These are phyloP conservation scores for Fusarium caatingaense DNA, from an alignment of 2,329 filamentous ascomycete genomes.

Conservation along the genomic window DNA sequence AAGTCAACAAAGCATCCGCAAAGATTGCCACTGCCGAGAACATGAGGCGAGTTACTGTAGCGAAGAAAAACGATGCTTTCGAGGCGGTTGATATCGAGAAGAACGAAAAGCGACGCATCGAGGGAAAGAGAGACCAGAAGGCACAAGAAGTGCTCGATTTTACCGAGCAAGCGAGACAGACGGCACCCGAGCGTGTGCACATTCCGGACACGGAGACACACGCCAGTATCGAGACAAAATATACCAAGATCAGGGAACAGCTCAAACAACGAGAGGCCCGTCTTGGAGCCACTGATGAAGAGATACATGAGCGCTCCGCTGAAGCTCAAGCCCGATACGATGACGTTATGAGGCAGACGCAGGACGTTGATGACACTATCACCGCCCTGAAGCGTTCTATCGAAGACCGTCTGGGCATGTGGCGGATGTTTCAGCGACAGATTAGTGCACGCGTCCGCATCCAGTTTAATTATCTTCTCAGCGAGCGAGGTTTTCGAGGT, in stretches of 20 bases:
- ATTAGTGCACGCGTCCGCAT: slow-evolving; percentile 89
- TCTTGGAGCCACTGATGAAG: slow-evolving; percentile 71
- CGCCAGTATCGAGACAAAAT: slow-evolving; percentile 65
- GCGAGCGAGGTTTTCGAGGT: slow-evolving; percentile 89
- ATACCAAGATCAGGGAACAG: slow-evolving; percentile 66
- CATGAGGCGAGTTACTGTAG: slow-evolving; percentile 64
- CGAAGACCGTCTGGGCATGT: slow-evolving; percentile 76
- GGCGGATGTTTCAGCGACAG: slow-evolving; percentile 82
- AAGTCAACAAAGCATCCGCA: slow-evolving; percentile 65
- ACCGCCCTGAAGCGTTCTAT: slow-evolving; percentile 68
- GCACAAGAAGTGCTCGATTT: slow-evolving; percentile 63
- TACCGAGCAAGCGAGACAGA: slow-evolving; percentile 63
- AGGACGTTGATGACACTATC: slow-evolving; percentile 56
- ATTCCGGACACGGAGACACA: slow-evolving; percentile 74
- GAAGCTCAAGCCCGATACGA: slow-evolving; percentile 57
- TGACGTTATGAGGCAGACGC: slow-evolving; percentile 56
- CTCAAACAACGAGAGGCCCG: slow-evolving; percentile 67
- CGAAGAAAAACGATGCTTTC: slow-evolving; percentile 71
- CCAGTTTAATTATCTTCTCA: slow-evolving; percentile 88
- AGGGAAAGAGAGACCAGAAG: slow-evolving; percentile 61
- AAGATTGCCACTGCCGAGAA: slow-evolving; percentile 63
- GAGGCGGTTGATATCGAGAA: slow-evolving; percentile 62
- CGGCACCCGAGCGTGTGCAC: slow-evolving; percentile 67
- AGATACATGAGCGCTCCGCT: slow-evolving; percentile 66
- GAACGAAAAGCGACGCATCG: slow-evolving; percentile 57